phyloP scores from a whole-genome alignment of 164 flowering plant species.

The Hamamelis virginiana region DNA sequence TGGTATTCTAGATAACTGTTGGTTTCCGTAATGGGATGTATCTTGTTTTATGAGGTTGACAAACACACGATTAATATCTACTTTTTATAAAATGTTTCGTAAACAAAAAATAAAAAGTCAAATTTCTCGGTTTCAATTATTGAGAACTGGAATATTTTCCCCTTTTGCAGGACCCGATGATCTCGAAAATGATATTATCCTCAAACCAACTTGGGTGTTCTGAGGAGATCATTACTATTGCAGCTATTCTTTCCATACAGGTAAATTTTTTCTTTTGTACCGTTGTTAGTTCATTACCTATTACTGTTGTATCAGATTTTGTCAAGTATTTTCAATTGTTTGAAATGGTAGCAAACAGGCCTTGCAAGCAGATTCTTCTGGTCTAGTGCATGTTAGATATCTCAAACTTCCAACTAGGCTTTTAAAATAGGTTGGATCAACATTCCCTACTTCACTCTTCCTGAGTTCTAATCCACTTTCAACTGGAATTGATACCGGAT shows the following conservation, averaged over 20 bases:
- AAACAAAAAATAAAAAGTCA: too few relatives aligned
- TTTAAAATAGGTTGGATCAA: too few relatives aligned
- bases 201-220: slow-evolving; percentile 78
- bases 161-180: slow-evolving; percentile 82
- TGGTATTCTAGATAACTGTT: not conserved
- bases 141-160: not conserved
- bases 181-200: slow-evolving; percentile 86
- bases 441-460: too few relatives aligned
- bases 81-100: not conserved
- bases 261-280: slow-evolving; percentile 9
- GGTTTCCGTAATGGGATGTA: not conserved
- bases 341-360: not conserved
- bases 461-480: too few relatives aligned
- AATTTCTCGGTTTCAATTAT: not conserved
- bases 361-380: not conserved
- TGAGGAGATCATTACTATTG: slow-evolving; percentile 83
- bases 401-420: too few relatives aligned
- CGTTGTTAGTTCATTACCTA: not conserved
- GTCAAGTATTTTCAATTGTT: not conserved
- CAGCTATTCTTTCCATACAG: slow-evolving; percentile 76
- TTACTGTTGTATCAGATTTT: not conserved
- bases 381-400: not conserved
- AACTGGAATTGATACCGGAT: too few relatives aligned
- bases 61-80: not conserved
- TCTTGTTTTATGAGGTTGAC: not conserved